Evolutionary conservation across 23 red algal genomes (phyloP).

Genomic region (Gracilaria gracilis): DNA sequence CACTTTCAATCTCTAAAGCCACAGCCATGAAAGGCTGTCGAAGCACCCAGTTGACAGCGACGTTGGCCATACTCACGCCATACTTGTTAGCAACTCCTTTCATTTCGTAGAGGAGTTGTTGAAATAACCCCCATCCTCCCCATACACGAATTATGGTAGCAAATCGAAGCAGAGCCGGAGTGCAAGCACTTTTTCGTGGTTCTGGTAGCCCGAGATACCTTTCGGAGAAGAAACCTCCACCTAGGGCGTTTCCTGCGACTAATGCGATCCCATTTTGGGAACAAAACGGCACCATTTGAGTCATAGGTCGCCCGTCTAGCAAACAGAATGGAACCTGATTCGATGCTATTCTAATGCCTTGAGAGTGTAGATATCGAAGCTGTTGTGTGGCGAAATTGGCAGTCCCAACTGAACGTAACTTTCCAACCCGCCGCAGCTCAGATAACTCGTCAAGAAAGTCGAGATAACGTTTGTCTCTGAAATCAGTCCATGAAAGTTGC

Average conservation of each 20-base stretch:
- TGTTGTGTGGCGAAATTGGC: slow-evolving; percentile 62
- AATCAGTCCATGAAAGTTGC: slow-evolving; percentile 66
- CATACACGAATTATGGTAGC: slow-evolving; percentile 43
- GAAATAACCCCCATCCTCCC: slow-evolving; percentile 69
- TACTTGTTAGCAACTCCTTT: slow-evolving; percentile 64
- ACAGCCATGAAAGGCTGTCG: slow-evolving; percentile 35
- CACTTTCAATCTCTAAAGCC: slow-evolving; percentile 21
- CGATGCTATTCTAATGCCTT: slow-evolving; percentile 42
- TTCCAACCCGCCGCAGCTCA: slow-evolving; percentile 41
- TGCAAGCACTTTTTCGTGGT: slow-evolving; percentile 39
- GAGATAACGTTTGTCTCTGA: slow-evolving; percentile 47
- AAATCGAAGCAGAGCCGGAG: slow-evolving; percentile 29
- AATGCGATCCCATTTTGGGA: slow-evolving; percentile 21
- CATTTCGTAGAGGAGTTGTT: slow-evolving; percentile 61
- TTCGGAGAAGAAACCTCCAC: slow-evolving; percentile 54
- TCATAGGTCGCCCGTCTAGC: slow-evolving; percentile 50
- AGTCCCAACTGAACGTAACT: slow-evolving; percentile 58
- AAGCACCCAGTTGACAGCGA: slow-evolving; percentile 59
- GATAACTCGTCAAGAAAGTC: slow-evolving; percentile 49
- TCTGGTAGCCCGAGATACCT: slow-evolving; percentile 62
- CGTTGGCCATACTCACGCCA: slow-evolving; percentile 66
- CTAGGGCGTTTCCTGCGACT: slow-evolving; percentile 11
- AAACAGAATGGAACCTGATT: slow-evolving; percentile 63
- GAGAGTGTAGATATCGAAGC: slow-evolving; percentile 23
- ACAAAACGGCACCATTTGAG: slow-evolving; percentile 50